Conservation (phyloP, 2,329 filamentous ascomycete genomes). For the Penicillium sp. region DNA sequence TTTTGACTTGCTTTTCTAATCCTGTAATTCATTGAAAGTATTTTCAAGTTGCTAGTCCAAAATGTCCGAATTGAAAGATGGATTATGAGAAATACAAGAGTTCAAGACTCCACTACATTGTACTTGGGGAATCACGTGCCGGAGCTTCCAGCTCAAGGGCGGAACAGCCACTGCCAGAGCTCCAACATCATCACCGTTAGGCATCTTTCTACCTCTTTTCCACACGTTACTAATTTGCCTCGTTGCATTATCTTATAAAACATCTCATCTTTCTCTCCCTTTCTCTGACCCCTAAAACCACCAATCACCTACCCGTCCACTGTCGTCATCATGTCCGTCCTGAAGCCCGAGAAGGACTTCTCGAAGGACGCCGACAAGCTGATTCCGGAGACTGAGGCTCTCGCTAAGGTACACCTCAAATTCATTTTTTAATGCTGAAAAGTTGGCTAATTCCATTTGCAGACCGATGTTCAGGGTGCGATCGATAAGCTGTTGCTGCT, state of each 20-base stretch:
- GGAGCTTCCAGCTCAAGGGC: constrained; percentile 31
- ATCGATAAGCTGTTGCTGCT: constrained; percentile 89
- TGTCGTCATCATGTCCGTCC: constrained; percentile 68
- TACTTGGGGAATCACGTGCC: constrained; percentile 28
- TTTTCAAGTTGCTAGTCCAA: not conserved
- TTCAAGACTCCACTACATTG: not conserved
- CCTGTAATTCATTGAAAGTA: not conserved
- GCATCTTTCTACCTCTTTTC: constrained; percentile 3
- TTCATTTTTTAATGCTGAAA: not conserved
- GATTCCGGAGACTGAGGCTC: constrained; percentile 85
- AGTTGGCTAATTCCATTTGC: constrained; percentile 19
- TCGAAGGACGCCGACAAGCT: constrained; percentile 91
- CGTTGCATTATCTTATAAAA: not conserved
- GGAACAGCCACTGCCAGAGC: constrained; percentile 18
- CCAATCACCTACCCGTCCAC: not conserved
- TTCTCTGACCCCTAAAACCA: not conserved
- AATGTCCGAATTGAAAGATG: not conserved
- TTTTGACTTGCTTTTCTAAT: not conserved
- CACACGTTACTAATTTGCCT: constrained; percentile 3
- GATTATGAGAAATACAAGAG: not conserved
- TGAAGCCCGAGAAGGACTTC: constrained; percentile 99
- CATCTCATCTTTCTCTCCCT: not conserved
- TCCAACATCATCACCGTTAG: constrained; percentile 20
- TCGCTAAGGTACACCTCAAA: constrained; percentile 70
- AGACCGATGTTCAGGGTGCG: constrained; percentile 74